Conservation (phyloP, 1,284 basidiomycete species). For the Stereum hirsutum region DNA sequence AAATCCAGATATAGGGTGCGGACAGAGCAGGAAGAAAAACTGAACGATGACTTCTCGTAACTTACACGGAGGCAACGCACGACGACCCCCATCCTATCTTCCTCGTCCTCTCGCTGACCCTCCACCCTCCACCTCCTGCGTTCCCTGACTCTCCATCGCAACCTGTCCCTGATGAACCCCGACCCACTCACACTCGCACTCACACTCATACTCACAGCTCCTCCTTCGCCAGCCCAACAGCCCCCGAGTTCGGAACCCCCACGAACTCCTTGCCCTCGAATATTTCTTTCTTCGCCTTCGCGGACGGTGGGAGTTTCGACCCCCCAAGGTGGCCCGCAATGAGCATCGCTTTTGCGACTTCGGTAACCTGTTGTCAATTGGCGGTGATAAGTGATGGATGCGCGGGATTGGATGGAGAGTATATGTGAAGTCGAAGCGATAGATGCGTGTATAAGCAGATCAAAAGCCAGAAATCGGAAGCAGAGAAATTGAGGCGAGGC, state of each 20-base stretch:
- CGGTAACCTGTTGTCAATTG: constrained; percentile 24
- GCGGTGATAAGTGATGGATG: not conserved
- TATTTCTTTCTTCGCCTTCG: constrained; percentile 24
- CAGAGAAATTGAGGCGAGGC: not conserved
- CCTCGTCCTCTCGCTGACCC: too few species aligned
- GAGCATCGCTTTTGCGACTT: constrained; percentile 32
- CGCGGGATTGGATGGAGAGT: constrained; percentile 3
- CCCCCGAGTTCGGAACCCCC: constrained; percentile 33
- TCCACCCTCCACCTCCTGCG: too few species aligned
- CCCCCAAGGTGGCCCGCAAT: constrained; percentile 36
- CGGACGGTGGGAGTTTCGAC: constrained; percentile 26
- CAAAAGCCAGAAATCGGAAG: constrained; percentile 24
- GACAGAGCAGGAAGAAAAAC: too few species aligned
- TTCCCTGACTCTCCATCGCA: too few species aligned
- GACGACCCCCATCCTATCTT: too few species aligned
- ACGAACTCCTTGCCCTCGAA: constrained; percentile 29
- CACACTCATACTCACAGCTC: too few species aligned
- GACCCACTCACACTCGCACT: too few species aligned
- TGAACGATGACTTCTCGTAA: too few species aligned
- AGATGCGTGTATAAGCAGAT: constrained; percentile 26
- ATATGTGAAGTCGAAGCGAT: constrained; percentile 37
- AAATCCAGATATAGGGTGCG: too few species aligned
- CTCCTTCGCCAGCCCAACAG: constrained; percentile 26
- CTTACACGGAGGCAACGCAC: too few species aligned
- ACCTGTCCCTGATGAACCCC: too few species aligned